Base-by-base conservation (phyloP, 176 grass and related monocot genomes). In the Oryza coarctata region DNA sequence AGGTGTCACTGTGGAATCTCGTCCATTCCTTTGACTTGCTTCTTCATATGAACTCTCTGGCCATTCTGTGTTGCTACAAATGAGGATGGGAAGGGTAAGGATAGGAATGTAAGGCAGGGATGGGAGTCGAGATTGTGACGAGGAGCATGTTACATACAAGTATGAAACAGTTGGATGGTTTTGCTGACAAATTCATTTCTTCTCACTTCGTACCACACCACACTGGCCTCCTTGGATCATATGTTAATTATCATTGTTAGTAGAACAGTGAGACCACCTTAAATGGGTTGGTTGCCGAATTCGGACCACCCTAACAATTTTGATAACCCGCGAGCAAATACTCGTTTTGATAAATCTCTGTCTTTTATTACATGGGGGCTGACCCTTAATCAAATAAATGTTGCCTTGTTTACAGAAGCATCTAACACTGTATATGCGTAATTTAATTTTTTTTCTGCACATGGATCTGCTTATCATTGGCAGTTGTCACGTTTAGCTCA, bases 331-430 rank as follows among this genome's bases (percentile, higher is more conserved):
- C 15, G 6, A 50, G 2, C 47, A 50, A 50, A 18, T 50, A 50
- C 15, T 50, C 47, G 6, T 18, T 50, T 17, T 39, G 38, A 50
- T 73, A 45, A 4, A 50, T 73, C 1, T 5, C 15, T 50, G 14
- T 45, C 15, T 41, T 52, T 52, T 52, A 32, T 68, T 68, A 52
- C 44, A 18, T 36, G 28, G 49, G 29, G 40, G 13, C 2, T 12
- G 25, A 71, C 15, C 68, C 68, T 71, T 60, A 71, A 73, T 41
- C 43, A 73, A 82, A 71, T 82, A 82, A 63, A 44, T 63, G 28
- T 40, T 63, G 35, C 29, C 31, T 63, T 63, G 52, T 27, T 20
- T 57, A 73, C 60, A 72, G 35, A 73, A 30, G 69, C 55, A 58
- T 73, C 40, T 73, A 72, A 61, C 27, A 64, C 17, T 31, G 36